Base-by-base conservation (phyloP, 805 yeast species). In the Candida qinlingensis region DNA sequence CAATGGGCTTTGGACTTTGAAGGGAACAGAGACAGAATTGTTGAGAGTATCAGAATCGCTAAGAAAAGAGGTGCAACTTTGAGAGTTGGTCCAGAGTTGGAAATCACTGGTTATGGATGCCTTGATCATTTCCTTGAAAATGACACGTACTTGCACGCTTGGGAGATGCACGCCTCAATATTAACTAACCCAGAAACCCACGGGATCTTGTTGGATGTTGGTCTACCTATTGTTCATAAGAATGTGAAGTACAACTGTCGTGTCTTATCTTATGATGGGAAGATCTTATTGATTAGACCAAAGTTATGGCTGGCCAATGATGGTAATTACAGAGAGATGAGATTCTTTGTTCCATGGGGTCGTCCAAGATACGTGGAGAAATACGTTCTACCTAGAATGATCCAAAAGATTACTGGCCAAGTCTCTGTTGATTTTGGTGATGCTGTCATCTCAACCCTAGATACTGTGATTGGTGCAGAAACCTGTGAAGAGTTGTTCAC, bases 1-100 rank as follows among this genome's bases (percentile, higher is more conserved):
- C 99, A 94, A 76, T 94, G 99, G 99, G 97, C 99, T 0, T 74
- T 94, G 47, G 99, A 94, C 65, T 94, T 89, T 66, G 98, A 92
- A 66, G 99, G 99, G 5, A 94, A 94, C 67, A 76, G 97, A 46
- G 96, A 91, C 62, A 75, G 99, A 49, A 92, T 94, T 54, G 60
- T 94, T 27, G 84, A 85, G 60, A 85, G 96, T 47, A 92, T 94
- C 59, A 64, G 62, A 26, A 73, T 77, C 45, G 96, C 99, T 46
- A 94, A 91, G 61, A 65, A 68, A 30, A 75, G 70, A 51, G 87
- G 88, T 12, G 95, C 99, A 0, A 71, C 74, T 19, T 75, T 95
- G 45, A 76, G 99, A 62, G 97, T 95, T 19, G 99, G 99, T 3
- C 99, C 99, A 3, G 99, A 94, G 65, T 74, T 94, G 39, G 99